Evolutionary conservation across 805 yeast genomes (phyloP).

Genomic region (Kodamaea nitidulidarum): DNA sequence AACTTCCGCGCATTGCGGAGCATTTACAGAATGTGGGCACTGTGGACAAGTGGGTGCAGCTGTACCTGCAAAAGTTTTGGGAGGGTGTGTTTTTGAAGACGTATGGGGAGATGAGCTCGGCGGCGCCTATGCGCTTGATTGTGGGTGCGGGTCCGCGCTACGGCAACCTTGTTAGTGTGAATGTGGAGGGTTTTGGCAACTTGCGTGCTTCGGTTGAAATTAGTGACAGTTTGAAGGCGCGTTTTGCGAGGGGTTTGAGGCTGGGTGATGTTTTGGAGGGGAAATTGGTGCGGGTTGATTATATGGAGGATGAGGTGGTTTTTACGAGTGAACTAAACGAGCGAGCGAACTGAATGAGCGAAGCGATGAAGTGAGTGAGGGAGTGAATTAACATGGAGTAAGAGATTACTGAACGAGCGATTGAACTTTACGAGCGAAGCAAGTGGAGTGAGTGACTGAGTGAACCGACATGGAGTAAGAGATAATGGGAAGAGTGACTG

Average conservation of each 20-base stretch:
- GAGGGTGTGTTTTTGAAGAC: conserved; percentile 31
- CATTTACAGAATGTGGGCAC: conserved; percentile 32
- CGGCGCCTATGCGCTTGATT: conserved; percentile 21
- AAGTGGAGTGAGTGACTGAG: too few species aligned
- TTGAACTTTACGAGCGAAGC: too few species aligned
- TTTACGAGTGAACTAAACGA: conserved; percentile 13
- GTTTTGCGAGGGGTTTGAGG: conserved; percentile 17
- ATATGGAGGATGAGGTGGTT: conserved; percentile 31
- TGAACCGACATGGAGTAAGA: too few species aligned
- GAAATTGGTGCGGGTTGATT: conserved; percentile 27
- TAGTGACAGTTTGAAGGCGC: conserved; percentile 16
- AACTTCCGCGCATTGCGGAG: conserved; percentile 14
- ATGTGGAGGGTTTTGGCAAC: conserved; percentile 23
- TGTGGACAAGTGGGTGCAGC: conserved; percentile 21
- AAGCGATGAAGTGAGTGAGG: too few species aligned
- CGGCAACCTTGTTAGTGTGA: conserved; percentile 24
- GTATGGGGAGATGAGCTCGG: conserved; percentile 19
- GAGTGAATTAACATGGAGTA: too few species aligned
- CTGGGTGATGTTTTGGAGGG: conserved; percentile 22
- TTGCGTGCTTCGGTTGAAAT: conserved; percentile 21
- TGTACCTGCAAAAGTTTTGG: conserved; percentile 32
- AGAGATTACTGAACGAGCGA: too few species aligned
- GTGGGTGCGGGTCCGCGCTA: conserved; percentile 22
- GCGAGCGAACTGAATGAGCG: background rate
- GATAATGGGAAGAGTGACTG: too few species aligned